Percentiles rank a stretch among this genome's conserved stretches.
phyloP scores from a whole-genome alignment of 169 alveolate species.

The Cryptosporidium felis region DNA sequence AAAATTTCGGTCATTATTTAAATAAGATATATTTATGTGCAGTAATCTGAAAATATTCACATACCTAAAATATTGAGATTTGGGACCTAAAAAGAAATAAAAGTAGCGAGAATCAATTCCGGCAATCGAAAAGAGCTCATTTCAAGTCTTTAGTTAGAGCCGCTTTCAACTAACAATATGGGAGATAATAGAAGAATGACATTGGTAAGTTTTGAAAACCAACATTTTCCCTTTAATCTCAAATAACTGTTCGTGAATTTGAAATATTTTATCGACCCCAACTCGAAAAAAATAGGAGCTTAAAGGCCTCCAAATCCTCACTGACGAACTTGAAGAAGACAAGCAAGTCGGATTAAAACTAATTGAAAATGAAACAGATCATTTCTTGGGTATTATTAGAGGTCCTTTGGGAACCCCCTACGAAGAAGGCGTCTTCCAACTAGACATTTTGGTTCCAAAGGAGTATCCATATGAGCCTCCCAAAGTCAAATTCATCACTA shows the following conservation, averaged over 20 bases:
- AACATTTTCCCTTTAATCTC: too few relatives aligned
- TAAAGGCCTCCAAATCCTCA: slow-evolving; percentile 40
- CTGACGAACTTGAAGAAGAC: slow-evolving; percentile 40
- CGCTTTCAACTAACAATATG: too few relatives aligned
- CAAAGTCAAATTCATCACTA: slow-evolving; percentile 91
- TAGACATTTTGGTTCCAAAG: slow-evolving; percentile 90
- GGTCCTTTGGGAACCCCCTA: slow-evolving; percentile 89
- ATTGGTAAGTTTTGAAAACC: slow-evolving; percentile 26
- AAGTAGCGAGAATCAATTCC: too few relatives aligned
- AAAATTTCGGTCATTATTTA: too few relatives aligned
- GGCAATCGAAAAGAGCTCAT: too few relatives aligned
- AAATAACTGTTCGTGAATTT: too few relatives aligned
- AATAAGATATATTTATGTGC: too few relatives aligned
- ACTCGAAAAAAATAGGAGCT: slow-evolving; percentile 58
- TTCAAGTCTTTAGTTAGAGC: too few relatives aligned
- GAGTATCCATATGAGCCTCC: slow-evolving; percentile 95
- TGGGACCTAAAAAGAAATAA: too few relatives aligned
- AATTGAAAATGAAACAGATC: slow-evolving; percentile 9
- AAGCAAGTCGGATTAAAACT: slow-evolving; percentile 31
- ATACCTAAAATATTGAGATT: too few relatives aligned
- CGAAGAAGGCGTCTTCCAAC: slow-evolving; percentile 90
- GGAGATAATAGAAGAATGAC: slow-evolving; percentile 50
- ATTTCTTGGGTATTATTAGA: slow-evolving; percentile 46
- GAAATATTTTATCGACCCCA: too few relatives aligned
- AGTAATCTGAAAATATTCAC: too few relatives aligned